Conservation (phyloP, 805 yeast genomes). For the Jamesozyma jinghongensis region DNA sequence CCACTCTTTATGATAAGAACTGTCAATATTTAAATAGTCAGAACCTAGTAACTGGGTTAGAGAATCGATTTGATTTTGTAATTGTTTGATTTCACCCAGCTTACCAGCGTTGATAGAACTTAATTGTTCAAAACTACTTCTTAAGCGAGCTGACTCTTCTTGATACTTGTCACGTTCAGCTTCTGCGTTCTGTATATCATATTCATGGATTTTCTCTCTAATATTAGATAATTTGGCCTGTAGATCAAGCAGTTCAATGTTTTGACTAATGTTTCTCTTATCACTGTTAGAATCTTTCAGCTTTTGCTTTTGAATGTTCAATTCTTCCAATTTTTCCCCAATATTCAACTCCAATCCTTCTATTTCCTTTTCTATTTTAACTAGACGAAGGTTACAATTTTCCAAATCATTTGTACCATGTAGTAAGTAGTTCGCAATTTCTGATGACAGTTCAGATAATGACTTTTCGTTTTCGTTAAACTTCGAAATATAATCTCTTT, state of each 20-base stretch:
- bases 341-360: slow-evolving; percentile 11
- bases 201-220: slow-evolving; percentile 33
- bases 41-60: slow-evolving; percentile 51
- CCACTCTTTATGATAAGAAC: slow-evolving; percentile 57
- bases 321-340: slow-evolving; percentile 8
- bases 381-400: slow-evolving; percentile 17
- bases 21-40: slow-evolving; percentile 64
- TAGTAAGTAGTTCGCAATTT: slow-evolving; percentile 9
- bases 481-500: not conserved
- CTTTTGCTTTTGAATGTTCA: slow-evolving; percentile 24
- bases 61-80: slow-evolving; percentile 57
- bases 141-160: slow-evolving; percentile 42
- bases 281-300: slow-evolving; percentile 50
- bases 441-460: not conserved
- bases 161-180: slow-evolving; percentile 53
- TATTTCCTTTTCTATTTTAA: slow-evolving; percentile 17
- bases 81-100: slow-evolving; percentile 77
- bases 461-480: not conserved
- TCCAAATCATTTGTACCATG: slow-evolving; percentile 8
- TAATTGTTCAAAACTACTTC: slow-evolving; percentile 41
- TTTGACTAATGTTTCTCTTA: slow-evolving; percentile 55
- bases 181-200: slow-evolving; percentile 53
- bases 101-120: slow-evolving; percentile 65
- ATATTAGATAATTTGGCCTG: slow-evolving; percentile 32
- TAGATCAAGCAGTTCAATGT: slow-evolving; percentile 47